These are phyloP conservation scores for Colletotrichum orbiculare DNA, from an alignment of 2,329 filamentous ascomycete genomes.

Conservation along the genomic window DNA sequence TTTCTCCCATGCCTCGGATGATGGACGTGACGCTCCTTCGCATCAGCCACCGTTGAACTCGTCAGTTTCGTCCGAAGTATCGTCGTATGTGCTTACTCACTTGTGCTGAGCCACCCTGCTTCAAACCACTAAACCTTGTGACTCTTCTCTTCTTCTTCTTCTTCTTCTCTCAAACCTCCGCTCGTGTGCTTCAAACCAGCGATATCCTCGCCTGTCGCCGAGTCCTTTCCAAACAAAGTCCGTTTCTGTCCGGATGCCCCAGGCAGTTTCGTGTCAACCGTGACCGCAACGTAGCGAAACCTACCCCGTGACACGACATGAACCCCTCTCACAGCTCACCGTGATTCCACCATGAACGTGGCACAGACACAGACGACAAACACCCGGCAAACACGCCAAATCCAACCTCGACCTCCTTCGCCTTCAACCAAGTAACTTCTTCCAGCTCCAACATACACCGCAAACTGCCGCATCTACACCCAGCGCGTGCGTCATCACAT, in stretches of 20 bases:
- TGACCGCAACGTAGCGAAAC: background rate
- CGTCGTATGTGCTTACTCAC: background rate
- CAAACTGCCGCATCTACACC: background rate
- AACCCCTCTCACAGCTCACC: too few relatives aligned
- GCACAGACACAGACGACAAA: too few relatives aligned
- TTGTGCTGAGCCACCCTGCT: background rate
- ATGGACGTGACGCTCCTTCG: background rate
- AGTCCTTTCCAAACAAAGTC: slow-evolving; percentile 4
- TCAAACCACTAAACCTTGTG: slow-evolving; percentile 16
- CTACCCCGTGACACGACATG: background rate
- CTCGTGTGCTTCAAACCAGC: background rate
- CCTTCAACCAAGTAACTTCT: too few relatives aligned
- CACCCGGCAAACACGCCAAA: too few relatives aligned
- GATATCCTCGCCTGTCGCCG: background rate
- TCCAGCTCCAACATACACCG: too few relatives aligned
- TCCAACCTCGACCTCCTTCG: too few relatives aligned
- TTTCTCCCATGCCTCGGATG: slow-evolving; percentile 7
- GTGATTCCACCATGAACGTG: too few relatives aligned
- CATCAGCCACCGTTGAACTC: slow-evolving; percentile 26
- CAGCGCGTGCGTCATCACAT: background rate
- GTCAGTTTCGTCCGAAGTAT: slow-evolving; percentile 37
- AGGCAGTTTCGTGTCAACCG: background rate
- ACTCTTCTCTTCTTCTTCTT: slow-evolving; percentile 5
- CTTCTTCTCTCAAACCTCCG: background rate
- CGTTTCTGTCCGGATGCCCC: slow-evolving; percentile 2